These are phyloP conservation scores for Corylus americana DNA, from an alignment of 306 rosid species.

Conservation along the genomic window DNA sequence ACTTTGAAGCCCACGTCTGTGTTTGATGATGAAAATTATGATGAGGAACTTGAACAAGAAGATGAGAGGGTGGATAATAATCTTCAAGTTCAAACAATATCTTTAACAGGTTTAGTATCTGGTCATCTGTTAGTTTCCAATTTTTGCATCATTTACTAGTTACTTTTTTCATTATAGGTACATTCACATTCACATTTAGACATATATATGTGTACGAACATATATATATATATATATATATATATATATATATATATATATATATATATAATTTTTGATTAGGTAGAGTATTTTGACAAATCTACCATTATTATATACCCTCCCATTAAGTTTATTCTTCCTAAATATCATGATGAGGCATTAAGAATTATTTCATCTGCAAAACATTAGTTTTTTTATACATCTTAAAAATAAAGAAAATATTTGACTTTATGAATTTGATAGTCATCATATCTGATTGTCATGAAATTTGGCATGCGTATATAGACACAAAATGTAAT, in stretches of 20 bases:
- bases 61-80: constrained; percentile 42
- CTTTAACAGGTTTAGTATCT: constrained; percentile 44
- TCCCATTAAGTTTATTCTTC: not conserved
- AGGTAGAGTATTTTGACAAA: not conserved
- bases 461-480: too few species aligned
- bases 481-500: too few species aligned
- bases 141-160: not conserved
- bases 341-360: not conserved
- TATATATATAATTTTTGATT: not conserved
- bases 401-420: too few species aligned
- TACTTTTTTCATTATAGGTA: not conserved
- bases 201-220: too few species aligned
- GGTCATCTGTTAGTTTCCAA: not conserved
- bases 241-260: too few species aligned
- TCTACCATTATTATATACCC: not conserved
- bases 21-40: constrained; percentile 88
- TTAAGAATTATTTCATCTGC: too few species aligned
- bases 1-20: constrained; percentile 61
- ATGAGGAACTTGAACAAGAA: constrained; percentile 84
- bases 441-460: too few species aligned
- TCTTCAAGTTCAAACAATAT: constrained; percentile 42
- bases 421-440: too few species aligned
- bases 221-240: too few species aligned
- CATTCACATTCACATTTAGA: not conserved
- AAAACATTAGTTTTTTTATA: too few species aligned